A percentile compares a stretch with the other conserved stretches of the same genome.
phyloP scores from a whole-genome alignment of 1,139 yeast species.

The Saccharomyces pastorianus region DNA sequence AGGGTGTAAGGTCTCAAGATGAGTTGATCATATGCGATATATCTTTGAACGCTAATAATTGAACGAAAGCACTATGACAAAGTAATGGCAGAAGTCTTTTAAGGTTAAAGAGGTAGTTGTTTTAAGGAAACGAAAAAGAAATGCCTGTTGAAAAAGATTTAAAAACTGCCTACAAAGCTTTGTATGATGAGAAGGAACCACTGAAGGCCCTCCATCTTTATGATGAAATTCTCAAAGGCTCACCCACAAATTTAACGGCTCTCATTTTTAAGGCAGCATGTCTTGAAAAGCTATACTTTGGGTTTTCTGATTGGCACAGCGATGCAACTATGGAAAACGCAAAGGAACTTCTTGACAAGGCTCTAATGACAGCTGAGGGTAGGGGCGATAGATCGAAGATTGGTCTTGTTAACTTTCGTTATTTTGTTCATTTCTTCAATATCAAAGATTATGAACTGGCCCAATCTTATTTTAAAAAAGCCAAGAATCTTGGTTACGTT shows the following conservation, averaged over 20 bases:
- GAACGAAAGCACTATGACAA: no score
- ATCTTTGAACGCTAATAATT: neutral
- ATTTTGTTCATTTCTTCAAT: conserved; percentile 45
- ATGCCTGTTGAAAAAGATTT: conserved; percentile 28
- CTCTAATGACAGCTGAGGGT: conserved; percentile 46
- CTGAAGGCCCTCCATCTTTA: conserved; percentile 34
- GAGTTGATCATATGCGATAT: neutral
- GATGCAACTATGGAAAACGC: conserved; percentile 43
- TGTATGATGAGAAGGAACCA: conserved; percentile 34
- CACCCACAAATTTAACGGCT: conserved; percentile 45
- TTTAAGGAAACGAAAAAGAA: neutral
- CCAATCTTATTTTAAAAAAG: conserved; percentile 40
- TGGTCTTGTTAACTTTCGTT: conserved; percentile 51
- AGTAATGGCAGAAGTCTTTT: neutral
- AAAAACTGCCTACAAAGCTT: conserved; percentile 25
- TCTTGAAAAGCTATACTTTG: conserved; percentile 40
- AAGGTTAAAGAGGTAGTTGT: neutral
- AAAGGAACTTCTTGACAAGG: conserved; percentile 45
- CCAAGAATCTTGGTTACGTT: conserved; percentile 39
- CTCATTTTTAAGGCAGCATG: conserved; percentile 50
- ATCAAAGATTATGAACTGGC: conserved; percentile 45
- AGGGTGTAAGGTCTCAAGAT: neutral
- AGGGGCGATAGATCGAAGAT: conserved; percentile 47
- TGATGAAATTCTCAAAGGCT: conserved; percentile 30
- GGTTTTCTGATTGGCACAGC: conserved; percentile 25